A percentile compares a stretch with the other conserved stretches of the same genome.
Conservation (phyloP, 2,329 filamentous ascomycete species). For the Pseudogymnoascus sp. region DNA sequence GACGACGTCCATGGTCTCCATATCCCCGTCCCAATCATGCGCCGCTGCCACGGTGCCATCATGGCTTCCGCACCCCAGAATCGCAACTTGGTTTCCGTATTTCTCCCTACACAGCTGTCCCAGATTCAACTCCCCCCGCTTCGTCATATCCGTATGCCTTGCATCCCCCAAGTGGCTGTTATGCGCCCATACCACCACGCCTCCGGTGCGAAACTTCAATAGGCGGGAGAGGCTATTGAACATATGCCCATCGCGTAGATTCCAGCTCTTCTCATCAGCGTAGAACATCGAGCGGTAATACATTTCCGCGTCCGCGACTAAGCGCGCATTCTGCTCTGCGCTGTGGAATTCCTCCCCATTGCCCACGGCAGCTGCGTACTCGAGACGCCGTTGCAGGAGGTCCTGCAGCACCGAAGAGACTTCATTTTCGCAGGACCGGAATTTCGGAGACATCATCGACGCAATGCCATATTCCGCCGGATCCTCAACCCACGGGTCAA, state of each 20-base stretch:
- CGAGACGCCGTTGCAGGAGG: slow-evolving; percentile 35
- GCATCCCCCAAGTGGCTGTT: slow-evolving; percentile 48
- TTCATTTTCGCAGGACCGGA: slow-evolving; percentile 38
- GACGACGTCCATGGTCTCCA: slow-evolving; percentile 42
- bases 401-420: slow-evolving; percentile 40
- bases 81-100: slow-evolving; percentile 30
- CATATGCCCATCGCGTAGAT: slow-evolving; percentile 46
- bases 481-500: slow-evolving; percentile 43
- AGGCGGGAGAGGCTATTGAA: slow-evolving; percentile 40
- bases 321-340: slow-evolving; percentile 43
- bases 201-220: slow-evolving; percentile 35
- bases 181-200: slow-evolving; percentile 48
- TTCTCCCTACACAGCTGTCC: slow-evolving; percentile 45
- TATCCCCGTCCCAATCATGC: slow-evolving; percentile 42
- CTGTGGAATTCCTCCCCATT: slow-evolving; percentile 43
- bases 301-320: slow-evolving; percentile 39
- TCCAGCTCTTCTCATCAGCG: slow-evolving; percentile 42
- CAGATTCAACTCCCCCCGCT: slow-evolving; percentile 41
- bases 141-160: slow-evolving; percentile 43
- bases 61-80: slow-evolving; percentile 43
- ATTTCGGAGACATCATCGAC: slow-evolving; percentile 28
- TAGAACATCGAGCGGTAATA: slow-evolving; percentile 49
- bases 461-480: slow-evolving; percentile 42
- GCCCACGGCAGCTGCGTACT: slow-evolving; percentile 25
- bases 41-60: slow-evolving; percentile 46